Evolutionary conservation across 441 rosid species (phyloP), one percentile per base, ranked within the genome.

Genomic region (Euphorbia schlechtendalii): DNA sequence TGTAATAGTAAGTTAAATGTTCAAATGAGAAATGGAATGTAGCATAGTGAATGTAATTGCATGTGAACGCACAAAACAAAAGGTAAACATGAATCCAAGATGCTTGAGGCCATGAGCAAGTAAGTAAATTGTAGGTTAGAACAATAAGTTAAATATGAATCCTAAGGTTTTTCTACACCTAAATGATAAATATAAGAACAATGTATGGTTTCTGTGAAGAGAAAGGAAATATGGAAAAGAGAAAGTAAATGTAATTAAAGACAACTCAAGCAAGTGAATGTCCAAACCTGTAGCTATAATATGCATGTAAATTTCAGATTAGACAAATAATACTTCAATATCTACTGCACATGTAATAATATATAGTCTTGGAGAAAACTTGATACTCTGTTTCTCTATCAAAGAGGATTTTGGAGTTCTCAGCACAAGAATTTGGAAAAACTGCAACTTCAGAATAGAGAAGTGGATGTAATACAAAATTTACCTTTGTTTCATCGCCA

Each of bases 401-500:
- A 64, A 36, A 38, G 20, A 25, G 38, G 54, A 70, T 56, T 30
- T 61, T 21, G 8, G 21, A 25, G n/a, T 27, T 60, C 38, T 56
- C 32, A 63, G 20, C n/a, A 11, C 18, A 4, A 22, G 32, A 24
- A 63, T 57, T 38, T 46, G 52, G 45, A 13, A 27, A 14, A 59
- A 34, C 61, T 64, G 53, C 66, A 68, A 54, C 60, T 73, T 70
- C 40, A 51, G 64, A 58, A 48, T 54, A 59, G 56, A 60, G 28
- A 27, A 45, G 36, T 21, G 30, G 57, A 54, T 69, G 48, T 43
- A 67, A 34, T 28, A n/a, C n/a, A n/a, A n/a, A 38, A 51, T 34
- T 71, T 84, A 91, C 98, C 85, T 72, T 81, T 64, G 70, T 56
- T 74, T 71, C 79, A 59, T 70, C 74, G 22, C 74, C 70, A 62